phyloP scores from a whole-genome alignment of 2,329 filamentous ascomycete species.

The Dactylellina sp. region DNA sequence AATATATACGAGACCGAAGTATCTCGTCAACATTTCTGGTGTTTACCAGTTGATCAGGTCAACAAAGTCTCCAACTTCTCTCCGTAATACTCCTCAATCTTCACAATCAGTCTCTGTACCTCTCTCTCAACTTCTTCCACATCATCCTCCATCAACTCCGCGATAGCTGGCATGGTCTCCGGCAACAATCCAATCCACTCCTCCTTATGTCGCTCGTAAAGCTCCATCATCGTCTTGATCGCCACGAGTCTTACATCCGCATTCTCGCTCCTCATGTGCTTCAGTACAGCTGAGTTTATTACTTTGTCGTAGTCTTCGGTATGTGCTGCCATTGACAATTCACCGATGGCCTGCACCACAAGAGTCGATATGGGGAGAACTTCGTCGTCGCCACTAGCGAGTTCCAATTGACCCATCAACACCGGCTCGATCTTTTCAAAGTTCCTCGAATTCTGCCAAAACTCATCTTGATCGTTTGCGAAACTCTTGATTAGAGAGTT shows the following conservation, averaged over 20 bases:
- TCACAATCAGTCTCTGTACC: slow-evolving; percentile 87
- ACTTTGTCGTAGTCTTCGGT: slow-evolving; percentile 91
- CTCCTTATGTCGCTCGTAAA: slow-evolving; percentile 85
- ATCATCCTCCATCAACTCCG: slow-evolving; percentile 94
- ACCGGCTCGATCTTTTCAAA: slow-evolving; percentile 78
- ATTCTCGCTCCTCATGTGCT: slow-evolving; percentile 79
- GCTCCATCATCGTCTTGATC: slow-evolving; percentile 80
- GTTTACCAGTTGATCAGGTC: slow-evolving; percentile 71
- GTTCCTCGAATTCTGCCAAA: slow-evolving; percentile 93
- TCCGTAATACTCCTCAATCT: slow-evolving; percentile 88
- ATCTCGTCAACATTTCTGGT: too few species aligned
- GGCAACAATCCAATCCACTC: slow-evolving; percentile 92
- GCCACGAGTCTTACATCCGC: slow-evolving; percentile 79
- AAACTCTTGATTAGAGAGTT: slow-evolving; percentile 80
- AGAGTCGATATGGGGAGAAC: slow-evolving; percentile 62
- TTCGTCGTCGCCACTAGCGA: slow-evolving; percentile 64
- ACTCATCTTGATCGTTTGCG: slow-evolving; percentile 90
- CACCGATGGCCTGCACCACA: slow-evolving; percentile 43
- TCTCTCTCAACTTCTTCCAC: slow-evolving; percentile 92
- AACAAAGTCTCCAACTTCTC: slow-evolving; percentile 94
- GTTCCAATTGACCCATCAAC: slow-evolving; percentile 75
- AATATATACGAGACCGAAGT: too few species aligned
- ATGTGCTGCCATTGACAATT: slow-evolving; percentile 79
- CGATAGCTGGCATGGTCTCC: slow-evolving; percentile 96
- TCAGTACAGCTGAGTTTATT: slow-evolving; percentile 81